phyloP scores from a whole-genome alignment of 1,284 basidiomycete species.

The Ustilago curta region DNA sequence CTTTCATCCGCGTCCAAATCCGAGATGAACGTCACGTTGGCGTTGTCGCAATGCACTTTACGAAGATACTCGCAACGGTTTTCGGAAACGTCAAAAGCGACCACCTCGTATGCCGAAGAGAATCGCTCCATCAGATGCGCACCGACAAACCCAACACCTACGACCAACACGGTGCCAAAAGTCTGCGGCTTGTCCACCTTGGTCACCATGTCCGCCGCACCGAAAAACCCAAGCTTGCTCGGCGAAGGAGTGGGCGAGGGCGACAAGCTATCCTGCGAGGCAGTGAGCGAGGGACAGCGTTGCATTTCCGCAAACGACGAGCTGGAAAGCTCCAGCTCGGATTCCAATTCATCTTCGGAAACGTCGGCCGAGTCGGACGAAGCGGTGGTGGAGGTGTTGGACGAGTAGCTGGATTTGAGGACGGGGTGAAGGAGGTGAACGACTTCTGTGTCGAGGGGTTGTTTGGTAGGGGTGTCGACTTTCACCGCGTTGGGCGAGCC shows the following conservation, averaged over 20 bases:
- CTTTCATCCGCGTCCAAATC: constrained; percentile 25
- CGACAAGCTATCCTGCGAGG: constrained; percentile 27
- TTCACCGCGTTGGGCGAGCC: constrained; percentile 9
- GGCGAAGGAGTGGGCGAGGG: constrained; percentile 31
- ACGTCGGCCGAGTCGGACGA: constrained; percentile 3
- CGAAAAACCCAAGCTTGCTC: constrained; percentile 19
- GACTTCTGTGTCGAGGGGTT: constrained; percentile 7
- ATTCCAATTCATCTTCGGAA: constrained; percentile 22
- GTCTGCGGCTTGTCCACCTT: constrained; percentile 17
- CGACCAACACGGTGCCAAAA: constrained; percentile 30
- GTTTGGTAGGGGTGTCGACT: constrained; percentile 21
- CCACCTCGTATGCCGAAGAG: constrained; percentile 35
- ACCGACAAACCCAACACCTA: constrained; percentile 41
- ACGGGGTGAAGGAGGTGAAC: constrained; percentile 19
- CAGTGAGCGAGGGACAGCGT: constrained; percentile 35
- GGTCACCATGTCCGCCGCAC: background rate
- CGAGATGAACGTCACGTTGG: constrained; percentile 39
- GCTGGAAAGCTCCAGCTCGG: constrained; percentile 15
- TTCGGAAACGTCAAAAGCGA: constrained; percentile 36
- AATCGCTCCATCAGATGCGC: constrained; percentile 42
- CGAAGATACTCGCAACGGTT: constrained; percentile 33
- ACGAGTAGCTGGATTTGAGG: constrained; percentile 12
- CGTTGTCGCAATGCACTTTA: constrained; percentile 25
- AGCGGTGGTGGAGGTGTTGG: background rate
- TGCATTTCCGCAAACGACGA: constrained; percentile 23